These are phyloP conservation scores for Diaporthe vaccinii DNA, from an alignment of 2,329 filamentous ascomycete species.

Conservation along the genomic window DNA sequence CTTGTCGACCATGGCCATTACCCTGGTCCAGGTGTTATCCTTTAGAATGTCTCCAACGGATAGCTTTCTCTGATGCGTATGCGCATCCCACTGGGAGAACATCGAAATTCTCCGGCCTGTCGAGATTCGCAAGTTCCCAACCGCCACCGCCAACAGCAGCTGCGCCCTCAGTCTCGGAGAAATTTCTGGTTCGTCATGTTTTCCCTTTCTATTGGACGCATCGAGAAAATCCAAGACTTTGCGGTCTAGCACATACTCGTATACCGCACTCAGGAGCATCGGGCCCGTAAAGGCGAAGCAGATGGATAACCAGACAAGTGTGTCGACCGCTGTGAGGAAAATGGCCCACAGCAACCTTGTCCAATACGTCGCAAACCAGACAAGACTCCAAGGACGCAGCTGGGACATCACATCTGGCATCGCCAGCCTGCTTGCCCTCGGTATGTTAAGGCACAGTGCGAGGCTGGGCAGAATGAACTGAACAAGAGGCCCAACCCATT, in stretches of 20 bases:
- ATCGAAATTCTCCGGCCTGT: slow-evolving; percentile 37
- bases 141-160: slow-evolving; percentile 48
- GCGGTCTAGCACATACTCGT: slow-evolving; percentile 48
- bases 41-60: slow-evolving; percentile 41
- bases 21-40: slow-evolving; percentile 48
- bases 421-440: slow-evolving; percentile 44
- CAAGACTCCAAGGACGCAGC: slow-evolving; percentile 40
- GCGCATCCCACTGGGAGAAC: neutral
- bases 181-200: neutral
- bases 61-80: neutral
- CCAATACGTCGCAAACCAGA: slow-evolving; percentile 39
- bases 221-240: slow-evolving; percentile 44
- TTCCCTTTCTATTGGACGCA: neutral
- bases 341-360: slow-evolving; percentile 41
- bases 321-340: slow-evolving; percentile 44
- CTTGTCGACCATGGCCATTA: slow-evolving; percentile 50
- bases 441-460: slow-evolving; percentile 48
- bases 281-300: slow-evolving; percentile 49
- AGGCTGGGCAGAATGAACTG: slow-evolving; percentile 47
- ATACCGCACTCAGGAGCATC: slow-evolving; percentile 49
- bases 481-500: slow-evolving; percentile 47
- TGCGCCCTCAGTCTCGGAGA: slow-evolving; percentile 45
- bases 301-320: slow-evolving; percentile 46
- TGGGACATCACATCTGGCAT: slow-evolving; percentile 41
- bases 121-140: slow-evolving; percentile 50